Base-by-base conservation (phyloP, 2,329 filamentous ascomycete genomes). In the Albifimbria verrucaria region DNA sequence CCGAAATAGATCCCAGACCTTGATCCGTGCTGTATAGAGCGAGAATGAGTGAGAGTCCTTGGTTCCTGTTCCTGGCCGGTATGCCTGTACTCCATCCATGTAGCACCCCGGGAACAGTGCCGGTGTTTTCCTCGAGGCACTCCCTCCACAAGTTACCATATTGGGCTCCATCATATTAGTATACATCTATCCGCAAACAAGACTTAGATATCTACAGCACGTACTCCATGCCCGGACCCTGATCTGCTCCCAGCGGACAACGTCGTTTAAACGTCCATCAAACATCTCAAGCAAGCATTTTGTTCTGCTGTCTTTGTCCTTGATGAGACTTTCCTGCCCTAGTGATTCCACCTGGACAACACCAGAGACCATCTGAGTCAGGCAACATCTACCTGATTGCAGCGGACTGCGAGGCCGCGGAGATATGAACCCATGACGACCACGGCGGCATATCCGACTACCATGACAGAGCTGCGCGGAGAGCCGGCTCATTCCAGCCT, bases 381-480 rank as follows among this genome's bases (percentile, higher is more conserved):
- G 32, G 32, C 32, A n/a, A 5, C 15, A 39, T 39, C 12, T n/a
- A 15, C 15, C 32, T 39, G 32, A 39, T 12, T 39, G 11, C 18
- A 39, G 32, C 32, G 32, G 59, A 61, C 52, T 55, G 52, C 51
- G 55, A 53, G 48, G 56, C 51, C 56, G 53, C 55, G 57, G 59
- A 65, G 75, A 74, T 65, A 81, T 80, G 78, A 66, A 74, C 78
- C 72, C 77, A 83, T 83, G 79, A 82, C 81, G 75, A 80, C 80
- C 73, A 79, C 78, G 66, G 72, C 79, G 69, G 80, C 80, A 60
- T 82, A 83, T 70, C 78, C 80, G 73, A 77, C 78, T 66, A 81
- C 76, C 68, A 84, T 85, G 81, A 79, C 81, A 78, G 81, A 84
- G 68, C 68, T 85, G 74, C 83, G 83, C 77, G 72, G 75, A 67